Base-by-base conservation (phyloP, 495 filamentous ascomycete genomes). In the Neurospora tetrasperma region DNA sequence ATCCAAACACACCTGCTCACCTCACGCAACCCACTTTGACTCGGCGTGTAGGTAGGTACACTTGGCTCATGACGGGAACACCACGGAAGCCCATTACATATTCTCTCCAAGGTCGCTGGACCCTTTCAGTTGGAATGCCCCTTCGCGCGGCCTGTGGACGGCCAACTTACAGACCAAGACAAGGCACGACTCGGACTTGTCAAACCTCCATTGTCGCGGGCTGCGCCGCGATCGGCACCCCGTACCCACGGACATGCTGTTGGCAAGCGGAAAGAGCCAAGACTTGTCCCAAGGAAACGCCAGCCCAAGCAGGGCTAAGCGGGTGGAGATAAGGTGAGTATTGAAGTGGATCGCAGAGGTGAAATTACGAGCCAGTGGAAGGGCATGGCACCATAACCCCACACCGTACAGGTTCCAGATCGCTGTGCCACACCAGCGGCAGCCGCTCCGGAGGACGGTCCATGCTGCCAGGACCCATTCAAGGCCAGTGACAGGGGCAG, bases 351-450 rank as follows among this genome's bases (percentile, higher is more conserved):
- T 62, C 23, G 54, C 14, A 62, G 20, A 31, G 27, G 54, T 62
- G 16, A 35, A 66, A 35, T 66, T 66, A 66, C 54, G 54, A 66
- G 27, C 54, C 54, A 35, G 54, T 62, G 54, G 54, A 3, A 31
- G 54, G 31, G 54, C 27, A 66, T 66, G 54, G 54, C 27, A 66
- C 54, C 54, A 66, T 66, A 35, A 66, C 54, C 54, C 54, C 54
- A 66, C 54, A 66, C 54, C 54, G 54, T 66, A 66, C 54, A 62
- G 54, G 54, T 35, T 66, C 54, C 54, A 66, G 54, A 66, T 66
- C 54, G 54, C 27, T 66, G 54, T 62, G 54, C 54, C 54, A 62
- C 54, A 54, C 54, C 23, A 62, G 54, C 27, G 54, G 27, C 48
- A 59, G 48, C 48, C 48, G 48, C 23, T 59, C 48, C 48, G 48